Percentiles rank a stretch among this genome's conserved stretches.
These are phyloP conservation scores for Ramaria rubella DNA, from an alignment of 768 basidiomycete genomes.

Conservation along the genomic window DNA sequence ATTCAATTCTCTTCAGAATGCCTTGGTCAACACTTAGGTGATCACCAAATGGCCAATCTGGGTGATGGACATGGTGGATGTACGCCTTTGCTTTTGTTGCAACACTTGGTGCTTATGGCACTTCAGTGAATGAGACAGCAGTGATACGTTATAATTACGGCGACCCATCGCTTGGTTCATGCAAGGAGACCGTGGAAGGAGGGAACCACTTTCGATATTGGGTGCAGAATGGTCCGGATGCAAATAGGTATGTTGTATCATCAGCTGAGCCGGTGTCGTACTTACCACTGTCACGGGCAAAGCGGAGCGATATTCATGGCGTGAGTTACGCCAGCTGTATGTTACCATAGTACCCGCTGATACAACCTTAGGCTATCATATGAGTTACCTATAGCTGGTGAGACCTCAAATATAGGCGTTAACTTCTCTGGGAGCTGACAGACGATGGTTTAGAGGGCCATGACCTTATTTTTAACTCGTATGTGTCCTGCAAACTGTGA, in stretches of 20 bases:
- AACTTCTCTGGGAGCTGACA: background rate
- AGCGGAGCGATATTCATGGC: slow-evolving; percentile 75
- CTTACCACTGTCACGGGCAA: background rate
- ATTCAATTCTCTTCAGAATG: slow-evolving; percentile 73
- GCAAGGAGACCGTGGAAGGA: slow-evolving; percentile 77
- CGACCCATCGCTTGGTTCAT: slow-evolving; percentile 75
- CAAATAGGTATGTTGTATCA: slow-evolving; percentile 43
- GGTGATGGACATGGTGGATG: slow-evolving; percentile 76
- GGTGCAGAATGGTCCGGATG: slow-evolving; percentile 63
- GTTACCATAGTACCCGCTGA: background rate
- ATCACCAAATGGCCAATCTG: slow-evolving; percentile 63
- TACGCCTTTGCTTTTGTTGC: slow-evolving; percentile 21
- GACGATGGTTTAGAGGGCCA: slow-evolving; percentile 42
- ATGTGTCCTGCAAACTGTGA: slow-evolving; percentile 24
- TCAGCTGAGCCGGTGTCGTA: background rate
- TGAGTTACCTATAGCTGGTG: slow-evolving; percentile 53
- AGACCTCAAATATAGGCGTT: slow-evolving; percentile 10
- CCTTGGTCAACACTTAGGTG: slow-evolving; percentile 72
- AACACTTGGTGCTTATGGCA: background rate
- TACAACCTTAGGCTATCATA: slow-evolving; percentile 39
- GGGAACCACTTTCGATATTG: slow-evolving; percentile 89
- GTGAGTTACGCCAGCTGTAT: background rate
- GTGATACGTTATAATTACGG: slow-evolving; percentile 85
- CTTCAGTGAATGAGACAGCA: slow-evolving; percentile 68
- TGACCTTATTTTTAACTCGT: slow-evolving; percentile 71